Evolutionary conservation across 176 grass and related monocot species (phyloP), one percentile per base, ranked within the genome.

Genomic region (Oryza meyeriana): DNA sequence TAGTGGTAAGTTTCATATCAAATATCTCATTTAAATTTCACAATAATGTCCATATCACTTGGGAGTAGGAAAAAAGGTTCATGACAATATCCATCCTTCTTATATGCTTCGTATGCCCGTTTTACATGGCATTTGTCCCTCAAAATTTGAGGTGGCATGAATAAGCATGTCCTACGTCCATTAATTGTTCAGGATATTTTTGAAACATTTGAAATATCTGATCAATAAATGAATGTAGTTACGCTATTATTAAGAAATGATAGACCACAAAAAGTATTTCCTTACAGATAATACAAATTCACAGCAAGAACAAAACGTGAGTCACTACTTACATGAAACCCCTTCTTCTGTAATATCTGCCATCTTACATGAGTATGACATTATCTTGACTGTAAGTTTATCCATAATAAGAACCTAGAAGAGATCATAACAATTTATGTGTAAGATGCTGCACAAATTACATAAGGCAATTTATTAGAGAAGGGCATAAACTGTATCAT

Each of bases 341-440:
- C 92, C 92, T 95, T 97, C 95, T 82, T 98, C 95, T 40, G 90
- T 98, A 35, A 98, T 98, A 85, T 98, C 95, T 74, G 92, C 95
- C 95, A 98, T 98, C 88, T 98, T 98, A 86, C 95, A 98, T 85
- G 95, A 79, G 58, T 85, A 88, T 12, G 95, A 98, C 88, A 98
- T 98, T 87, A 98, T 89, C 82, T 91, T 98, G 68, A 91, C 88
- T 70, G 95, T 98, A 86, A 98, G 57, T 83, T 98, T 98, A 81
- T 98, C 95, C 95, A 98, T 95, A 82, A 98, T 98, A 87, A 98
- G 88, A 28, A 98, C 95, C 95, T 98, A 85, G 12, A 91, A 78
- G 4, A 74, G 10, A 32, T 69, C 70, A 81, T 72, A 63, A 80
- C 69, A 84, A 86, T 65, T 71, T 84, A 64, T 58, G 61, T 66